Base-by-base conservation (phyloP, 2,329 filamentous ascomycete species). In the Penicillium rolfsii region DNA sequence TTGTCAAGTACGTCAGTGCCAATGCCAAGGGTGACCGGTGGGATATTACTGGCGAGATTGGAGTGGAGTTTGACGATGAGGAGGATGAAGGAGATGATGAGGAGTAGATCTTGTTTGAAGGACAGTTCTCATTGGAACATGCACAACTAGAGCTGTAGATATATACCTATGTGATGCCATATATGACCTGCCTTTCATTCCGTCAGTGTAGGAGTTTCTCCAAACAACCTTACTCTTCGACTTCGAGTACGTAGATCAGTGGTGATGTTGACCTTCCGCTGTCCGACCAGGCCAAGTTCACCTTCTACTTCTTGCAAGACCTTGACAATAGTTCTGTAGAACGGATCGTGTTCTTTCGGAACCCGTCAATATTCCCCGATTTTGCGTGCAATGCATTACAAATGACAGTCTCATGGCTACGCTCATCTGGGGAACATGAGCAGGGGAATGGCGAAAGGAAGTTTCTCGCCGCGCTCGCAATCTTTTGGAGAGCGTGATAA, bases 1-100 rank as follows among this genome's bases (percentile, higher is more conserved):
- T 99, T 74, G 93, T 98, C 71, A 99, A 98, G 82, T 99, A 98
- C 76, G 90, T 99, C 24, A 96, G 90, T 77, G 83, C 83, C 61
- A 86, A 84, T 54, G 95, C 95, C 7, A 86, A 86, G 72, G 95
- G 95, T 0, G 95, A 98, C 78, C 84, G 95, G 46, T 98, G 93
- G 92, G 95, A 99, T 79, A 83, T 98, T 53, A 89, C 87, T 50
- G 95, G 88, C 0, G 87, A 87, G 36, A 91, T 91, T 75, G 91
- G 89, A 26, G 89, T 97, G 35, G 83, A 83, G 55, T 84, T 84
- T 65, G 82, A 80, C 14, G 84, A 84, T 12, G 81, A 81, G 43
- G 83, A 79, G 4, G 80, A 76, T 2, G 76, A 74, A 14, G 75
- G 67, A 0, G 70, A 68, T 7, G 67, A 69, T 1, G 70, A 70